Conservation (phyloP, 2,329 filamentous ascomycete genomes). For the Grosmannia serpens region DNA sequence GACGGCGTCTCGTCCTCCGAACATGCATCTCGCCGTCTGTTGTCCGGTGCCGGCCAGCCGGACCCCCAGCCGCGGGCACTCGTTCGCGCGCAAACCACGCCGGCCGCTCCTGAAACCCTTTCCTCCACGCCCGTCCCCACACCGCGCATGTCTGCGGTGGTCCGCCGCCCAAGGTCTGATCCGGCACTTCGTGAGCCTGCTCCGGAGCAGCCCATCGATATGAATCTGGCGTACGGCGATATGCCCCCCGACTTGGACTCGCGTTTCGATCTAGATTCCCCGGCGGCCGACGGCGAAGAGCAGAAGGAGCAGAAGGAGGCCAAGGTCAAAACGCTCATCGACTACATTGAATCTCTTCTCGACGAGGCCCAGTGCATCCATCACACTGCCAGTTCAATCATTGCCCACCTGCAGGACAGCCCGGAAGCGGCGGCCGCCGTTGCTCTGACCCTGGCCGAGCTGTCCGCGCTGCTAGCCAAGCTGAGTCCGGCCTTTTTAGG, state of each 20-base stretch:
- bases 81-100: background rate
- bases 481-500: slow-evolving; percentile 72
- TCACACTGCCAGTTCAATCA: slow-evolving; percentile 71
- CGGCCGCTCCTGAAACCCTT: background rate
- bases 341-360: slow-evolving; percentile 63
- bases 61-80: background rate
- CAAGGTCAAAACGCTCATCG: slow-evolving; percentile 45
- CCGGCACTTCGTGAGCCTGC: slow-evolving; percentile 20
- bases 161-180: slow-evolving; percentile 28
- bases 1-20: slow-evolving; percentile 30
- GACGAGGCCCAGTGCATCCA: slow-evolving; percentile 85
- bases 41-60: background rate
- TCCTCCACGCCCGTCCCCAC: slow-evolving; percentile 8
- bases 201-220: slow-evolving; percentile 54
- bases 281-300: slow-evolving; percentile 21
- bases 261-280: slow-evolving; percentile 32
- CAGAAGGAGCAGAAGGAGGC: slow-evolving; percentile 48
- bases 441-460: slow-evolving; percentile 81
- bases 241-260: slow-evolving; percentile 56
- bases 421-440: slow-evolving; percentile 91
- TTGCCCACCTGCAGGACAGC: slow-evolving; percentile 56
- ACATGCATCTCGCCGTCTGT: slow-evolving; percentile 18
- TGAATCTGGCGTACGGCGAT: slow-evolving; percentile 85
- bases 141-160: slow-evolving; percentile 19
- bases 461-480: slow-evolving; percentile 70